Evolutionary conservation across 1,139 yeast species (phyloP), one percentile per base, ranked within the genome.

Genomic region (Candida gigantensis): DNA sequence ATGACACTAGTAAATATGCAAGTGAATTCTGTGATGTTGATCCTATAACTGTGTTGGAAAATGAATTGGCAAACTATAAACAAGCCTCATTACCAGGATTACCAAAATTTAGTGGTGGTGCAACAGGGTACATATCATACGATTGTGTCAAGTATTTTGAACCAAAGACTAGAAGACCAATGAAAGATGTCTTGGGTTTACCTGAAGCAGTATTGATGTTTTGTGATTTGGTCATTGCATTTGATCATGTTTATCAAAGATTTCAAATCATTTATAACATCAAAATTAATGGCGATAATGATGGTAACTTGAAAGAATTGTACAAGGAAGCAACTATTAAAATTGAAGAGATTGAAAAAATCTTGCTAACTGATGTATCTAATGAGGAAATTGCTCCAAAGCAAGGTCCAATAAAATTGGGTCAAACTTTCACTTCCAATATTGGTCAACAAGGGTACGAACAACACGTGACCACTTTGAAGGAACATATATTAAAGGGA

Each of bases 81-180:
- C 89, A 86, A 52, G 88, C 92, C 0, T 78, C 77, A 44, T 65
- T 84, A 28, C 94, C 94, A 1, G 94, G 95, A 26, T 65, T 85
- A 40, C 97, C 97, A 7, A 77, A 77, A 45, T 70, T 90, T 40
- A 81, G 92, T 52, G 98, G 99, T 37, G 99, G 98, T 45, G 97
- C 97, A 7, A 76, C 92, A 35, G 98, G 98, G 0, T 92, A 89
- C 56, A 81, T 92, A 32, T 87, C 97, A 0, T 92, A 92, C 54
- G 99, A 94, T 60, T 92, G 99, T 68, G 84, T 92, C 55, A 85
- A 88, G 55, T 92, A 92, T 61, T 92, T 92, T 52, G 98, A 92
- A 62, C 98, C 98, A 40, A 83, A 75, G 53, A 90, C 97, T 1
- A 72, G 73, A 42, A 77, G 88, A 49, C 76, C 75, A 6, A 69